Base-by-base conservation (phyloP, 1,284 basidiomycete species). In the Laetiporus sulphureus region DNA sequence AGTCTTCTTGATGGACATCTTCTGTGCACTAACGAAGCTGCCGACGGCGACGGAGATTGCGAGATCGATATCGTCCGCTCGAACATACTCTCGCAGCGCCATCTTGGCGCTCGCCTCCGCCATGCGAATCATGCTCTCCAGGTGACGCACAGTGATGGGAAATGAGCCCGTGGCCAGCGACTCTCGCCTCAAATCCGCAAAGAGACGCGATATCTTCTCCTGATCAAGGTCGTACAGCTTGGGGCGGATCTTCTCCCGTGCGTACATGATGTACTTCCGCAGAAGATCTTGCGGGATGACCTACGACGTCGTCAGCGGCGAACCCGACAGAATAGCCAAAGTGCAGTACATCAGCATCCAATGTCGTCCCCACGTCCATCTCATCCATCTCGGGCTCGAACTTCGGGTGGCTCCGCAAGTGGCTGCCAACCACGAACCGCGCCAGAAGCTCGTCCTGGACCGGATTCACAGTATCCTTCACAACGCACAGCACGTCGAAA, bases 101-200 rank as follows among this genome's bases (percentile, higher is more conserved):
- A 99, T 99, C 73, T 97, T 97, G 34, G 95, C 96, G 54, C 88
- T 92, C 12, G 96, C 94, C 64, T 99, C 95, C 1, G 92, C 81
- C 96, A 99, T 99, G 33, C 96, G 83, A 64, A 99, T 99, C 90
- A 97, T 98, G 60, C 91, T 94, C 67, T 99, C 96, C 47, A 99
- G 67, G 60, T 98, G 96, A 50, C 96, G 88, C 36, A 99, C 90
- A 3, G 96, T 99, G 61, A 99, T 97, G 3, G 95, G 95, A 69
- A 91, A 97, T 16, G 92, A 97, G 25, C 95, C 95, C 1, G 96
- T 99, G 12, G 92, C 91, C 51, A 95, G 73, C 2, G 93, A 97
- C 63, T 99, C 96, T 48, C 93, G 84, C 38, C 96, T 83, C 31
- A 99, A 75, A 60, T 99, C 96, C n/a, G 91, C 84, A 63, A 96